Percentiles rank a stretch among this genome's conserved stretches.
phyloP scores from a whole-genome alignment of 805 yeast genomes.

The Wickerhamomyces bisporus region DNA sequence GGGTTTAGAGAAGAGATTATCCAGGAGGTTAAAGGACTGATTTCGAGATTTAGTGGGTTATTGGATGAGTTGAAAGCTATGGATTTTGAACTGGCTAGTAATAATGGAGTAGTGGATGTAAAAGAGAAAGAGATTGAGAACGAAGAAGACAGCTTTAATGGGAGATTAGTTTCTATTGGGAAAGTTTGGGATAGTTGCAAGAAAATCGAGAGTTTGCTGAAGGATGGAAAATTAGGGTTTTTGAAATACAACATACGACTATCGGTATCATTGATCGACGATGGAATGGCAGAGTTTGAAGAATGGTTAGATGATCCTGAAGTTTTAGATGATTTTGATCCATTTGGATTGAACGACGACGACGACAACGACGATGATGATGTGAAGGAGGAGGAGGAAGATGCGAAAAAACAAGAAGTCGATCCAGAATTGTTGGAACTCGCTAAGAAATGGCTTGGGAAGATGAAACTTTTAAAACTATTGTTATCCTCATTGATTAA shows the following conservation, averaged over 20 bases:
- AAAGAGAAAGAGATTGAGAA: constrained; percentile 24
- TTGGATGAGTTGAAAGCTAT: constrained; percentile 19
- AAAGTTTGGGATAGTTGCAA: constrained; percentile 70
- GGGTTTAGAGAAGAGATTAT: constrained; percentile 26
- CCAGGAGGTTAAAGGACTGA: constrained; percentile 13
- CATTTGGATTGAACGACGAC: constrained; percentile 40
- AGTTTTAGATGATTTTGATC: constrained; percentile 40
- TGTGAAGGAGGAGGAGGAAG: constrained; percentile 19
- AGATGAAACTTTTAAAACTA: constrained; percentile 52
- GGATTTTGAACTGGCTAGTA: constrained; percentile 15
- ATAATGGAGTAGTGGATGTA: constrained; percentile 16
- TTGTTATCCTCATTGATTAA: constrained; percentile 54
- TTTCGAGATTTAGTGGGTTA: constrained; percentile 13
- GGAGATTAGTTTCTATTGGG: constrained; percentile 56
- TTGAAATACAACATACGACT: constrained; percentile 42
- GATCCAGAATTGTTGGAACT: constrained; percentile 33
- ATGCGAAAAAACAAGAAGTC: constrained; percentile 21
- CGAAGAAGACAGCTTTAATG: constrained; percentile 20
- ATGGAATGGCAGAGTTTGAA: constrained; percentile 60
- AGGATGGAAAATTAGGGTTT: constrained; percentile 49
- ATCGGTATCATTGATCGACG: constrained; percentile 45
- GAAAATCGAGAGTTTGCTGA: constrained; percentile 33
- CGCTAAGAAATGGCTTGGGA: constrained; percentile 45
- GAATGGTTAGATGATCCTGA: constrained; percentile 67
- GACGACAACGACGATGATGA: constrained; percentile 27